Evolutionary conservation across 176 grass and related monocot species (phyloP).

Genomic region (Chloris gayana): DNA sequence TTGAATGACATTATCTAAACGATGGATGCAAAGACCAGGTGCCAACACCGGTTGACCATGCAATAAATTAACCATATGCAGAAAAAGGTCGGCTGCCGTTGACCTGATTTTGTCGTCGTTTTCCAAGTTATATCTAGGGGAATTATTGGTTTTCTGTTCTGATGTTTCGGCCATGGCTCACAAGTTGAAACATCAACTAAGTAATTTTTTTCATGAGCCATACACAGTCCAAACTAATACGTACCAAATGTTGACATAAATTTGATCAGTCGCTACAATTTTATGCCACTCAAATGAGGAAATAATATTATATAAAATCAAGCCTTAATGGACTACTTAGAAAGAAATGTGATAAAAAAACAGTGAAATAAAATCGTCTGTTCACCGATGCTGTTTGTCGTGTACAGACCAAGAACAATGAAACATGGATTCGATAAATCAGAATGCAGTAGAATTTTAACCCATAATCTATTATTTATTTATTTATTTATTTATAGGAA

Average conservation of each 20-base stretch:
- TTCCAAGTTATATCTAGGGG: not conserved
- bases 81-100: not conserved
- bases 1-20: not conserved
- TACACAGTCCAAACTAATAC: not conserved
- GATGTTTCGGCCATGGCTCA: not conserved
- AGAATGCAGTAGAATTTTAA: no score
- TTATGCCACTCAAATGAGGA: not conserved
- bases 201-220: not conserved
- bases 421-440: no score
- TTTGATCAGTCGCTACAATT: not conserved
- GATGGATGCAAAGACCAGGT: slow-evolving; percentile 1
- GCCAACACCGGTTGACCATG: not conserved
- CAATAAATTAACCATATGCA: not conserved
- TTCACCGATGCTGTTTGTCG: no score
- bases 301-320: not conserved
- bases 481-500: no score
- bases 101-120: not conserved
- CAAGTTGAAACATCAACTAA: not conserved
- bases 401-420: no score
- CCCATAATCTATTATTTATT: no score
- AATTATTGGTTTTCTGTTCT: not conserved
- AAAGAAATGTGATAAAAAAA: no score
- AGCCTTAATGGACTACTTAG: not conserved
- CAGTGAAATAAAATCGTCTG: no score
- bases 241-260: not conserved